phyloP scores from a whole-genome alignment of 768 basidiomycete species.

The Gloeostereum incarnatum region DNA sequence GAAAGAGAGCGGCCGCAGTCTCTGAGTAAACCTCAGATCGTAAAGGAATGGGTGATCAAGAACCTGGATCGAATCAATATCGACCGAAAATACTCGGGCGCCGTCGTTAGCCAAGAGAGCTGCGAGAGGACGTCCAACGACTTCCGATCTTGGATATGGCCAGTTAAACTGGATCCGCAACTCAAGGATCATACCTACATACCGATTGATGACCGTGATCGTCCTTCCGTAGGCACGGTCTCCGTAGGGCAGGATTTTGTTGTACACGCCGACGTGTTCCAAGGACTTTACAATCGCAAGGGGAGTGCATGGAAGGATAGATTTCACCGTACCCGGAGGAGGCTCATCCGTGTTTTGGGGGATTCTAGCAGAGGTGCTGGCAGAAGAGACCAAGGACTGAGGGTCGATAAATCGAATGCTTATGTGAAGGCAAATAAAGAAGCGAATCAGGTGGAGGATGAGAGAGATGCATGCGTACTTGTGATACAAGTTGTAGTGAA shows the following conservation, averaged over 20 bases:
- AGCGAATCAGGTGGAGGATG: not conserved
- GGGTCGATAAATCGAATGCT: constrained; percentile 89
- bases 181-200: constrained; percentile 3
- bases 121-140: constrained; percentile 94
- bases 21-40: not conserved
- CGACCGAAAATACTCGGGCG: constrained; percentile 89
- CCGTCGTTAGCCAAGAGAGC: constrained; percentile 95
- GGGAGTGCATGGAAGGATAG: constrained; percentile 95
- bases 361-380: constrained; percentile 30
- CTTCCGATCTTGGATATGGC: constrained; percentile 65
- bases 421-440: not conserved
- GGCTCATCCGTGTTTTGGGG: constrained; percentile 46
- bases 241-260: constrained; percentile 84
- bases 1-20: not conserved
- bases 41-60: constrained; percentile 1
- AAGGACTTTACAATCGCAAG: constrained; percentile 94
- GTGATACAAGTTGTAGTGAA: constrained; percentile 91
- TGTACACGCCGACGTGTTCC: constrained; percentile 89
- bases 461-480: constrained; percentile 45
- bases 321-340: constrained; percentile 85
- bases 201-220: constrained; percentile 93
- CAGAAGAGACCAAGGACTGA: constrained; percentile 47
- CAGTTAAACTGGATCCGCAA: constrained; percentile 4
- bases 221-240: constrained; percentile 92
- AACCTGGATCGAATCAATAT: constrained; percentile 90